Evolutionary conservation across 2,329 filamentous ascomycete species (phyloP).

Genomic region (Paecilomyces variotii): DNA sequence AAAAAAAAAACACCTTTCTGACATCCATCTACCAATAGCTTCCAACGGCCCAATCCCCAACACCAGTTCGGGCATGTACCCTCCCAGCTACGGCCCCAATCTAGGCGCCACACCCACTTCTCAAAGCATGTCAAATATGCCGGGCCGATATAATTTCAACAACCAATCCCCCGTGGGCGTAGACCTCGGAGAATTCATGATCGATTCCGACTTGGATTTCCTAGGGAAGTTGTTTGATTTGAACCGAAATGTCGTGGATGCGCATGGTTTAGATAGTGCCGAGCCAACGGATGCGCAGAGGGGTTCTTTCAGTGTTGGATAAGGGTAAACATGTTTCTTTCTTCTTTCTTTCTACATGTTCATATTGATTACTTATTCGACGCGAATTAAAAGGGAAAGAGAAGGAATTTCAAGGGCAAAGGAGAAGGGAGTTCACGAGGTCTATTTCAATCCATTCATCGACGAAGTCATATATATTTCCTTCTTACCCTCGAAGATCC

Average conservation of each 20-base stretch:
- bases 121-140: background rate
- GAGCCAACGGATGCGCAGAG: background rate
- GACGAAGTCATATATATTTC: too few relatives aligned
- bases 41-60: background rate
- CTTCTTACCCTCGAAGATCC: too few relatives aligned
- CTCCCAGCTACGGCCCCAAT: background rate
- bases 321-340: background rate
- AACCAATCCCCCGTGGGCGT: conserved; percentile 2
- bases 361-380: too few relatives aligned
- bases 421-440: background rate
- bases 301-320: background rate
- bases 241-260: background rate
- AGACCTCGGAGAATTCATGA: conserved; percentile 5
- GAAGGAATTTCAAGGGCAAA: too few relatives aligned
- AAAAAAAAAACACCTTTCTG: background rate
- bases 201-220: conserved; percentile 2
- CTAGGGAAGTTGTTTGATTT: conserved; percentile 3
- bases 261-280: background rate
- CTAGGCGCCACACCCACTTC: background rate
- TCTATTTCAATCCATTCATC: too few relatives aligned
- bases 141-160: background rate
- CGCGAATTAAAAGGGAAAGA: too few relatives aligned
- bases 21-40: background rate
- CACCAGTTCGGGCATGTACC: background rate
- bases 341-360: too few relatives aligned